Conservation (phyloP, 2,329 filamentous ascomycete species). For the Penicillium aurantiogriseum region DNA sequence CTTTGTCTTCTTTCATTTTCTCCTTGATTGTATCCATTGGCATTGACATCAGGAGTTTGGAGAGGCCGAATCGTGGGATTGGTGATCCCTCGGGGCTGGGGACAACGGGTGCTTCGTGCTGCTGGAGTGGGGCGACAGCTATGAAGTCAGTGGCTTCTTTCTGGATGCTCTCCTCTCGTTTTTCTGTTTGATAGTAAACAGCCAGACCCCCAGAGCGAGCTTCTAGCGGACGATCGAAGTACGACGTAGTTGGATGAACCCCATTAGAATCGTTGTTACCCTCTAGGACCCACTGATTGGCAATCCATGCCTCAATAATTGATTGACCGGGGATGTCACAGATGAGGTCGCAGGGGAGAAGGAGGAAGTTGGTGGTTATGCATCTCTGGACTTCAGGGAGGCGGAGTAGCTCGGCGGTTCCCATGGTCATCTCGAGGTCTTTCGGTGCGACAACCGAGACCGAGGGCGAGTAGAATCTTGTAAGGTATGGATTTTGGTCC, state of each 20-base stretch:
- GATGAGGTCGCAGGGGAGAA: slow-evolving; percentile 59
- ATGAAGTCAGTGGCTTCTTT: not conserved
- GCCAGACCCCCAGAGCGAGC: not conserved
- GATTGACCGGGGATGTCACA: not conserved
- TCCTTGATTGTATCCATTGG: slow-evolving; percentile 5
- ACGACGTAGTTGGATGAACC: not conserved
- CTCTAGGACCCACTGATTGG: not conserved
- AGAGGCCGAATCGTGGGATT: not conserved
- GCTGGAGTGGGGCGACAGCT: not conserved
- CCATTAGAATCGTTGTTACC: not conserved
- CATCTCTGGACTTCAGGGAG: slow-evolving; percentile 73
- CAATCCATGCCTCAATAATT: slow-evolving; percentile 2
- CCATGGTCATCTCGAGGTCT: slow-evolving; percentile 75
- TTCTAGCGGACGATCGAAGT: not conserved
- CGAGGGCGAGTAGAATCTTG: slow-evolving; percentile 22
- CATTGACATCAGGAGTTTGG: slow-evolving; percentile 1
- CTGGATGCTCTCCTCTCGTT: not conserved
- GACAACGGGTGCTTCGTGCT: not conserved
- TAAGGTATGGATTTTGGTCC: not conserved
- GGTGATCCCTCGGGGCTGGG: not conserved
- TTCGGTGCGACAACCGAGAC: slow-evolving; percentile 72
- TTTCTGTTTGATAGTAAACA: not conserved
- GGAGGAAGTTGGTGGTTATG: slow-evolving; percentile 78
- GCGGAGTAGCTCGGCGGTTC: slow-evolving; percentile 81
- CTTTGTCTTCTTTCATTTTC: not conserved